Percentiles rank a stretch among this genome's conserved stretches.
phyloP scores from a whole-genome alignment of 2,329 filamentous ascomycete species.

The Ophiostoma piceae region DNA sequence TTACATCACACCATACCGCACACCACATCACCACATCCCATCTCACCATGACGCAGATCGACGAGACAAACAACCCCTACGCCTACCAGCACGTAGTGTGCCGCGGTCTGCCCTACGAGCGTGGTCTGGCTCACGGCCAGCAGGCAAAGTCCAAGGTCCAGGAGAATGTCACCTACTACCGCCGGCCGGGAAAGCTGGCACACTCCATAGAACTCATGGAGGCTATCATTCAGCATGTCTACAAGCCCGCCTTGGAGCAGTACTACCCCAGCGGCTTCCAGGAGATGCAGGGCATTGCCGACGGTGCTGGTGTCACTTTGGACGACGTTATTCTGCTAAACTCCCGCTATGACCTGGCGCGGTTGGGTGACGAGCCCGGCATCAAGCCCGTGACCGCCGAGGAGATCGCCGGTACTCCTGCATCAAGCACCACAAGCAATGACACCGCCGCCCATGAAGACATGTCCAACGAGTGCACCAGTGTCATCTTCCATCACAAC shows the following conservation, averaged over 20 bases:
- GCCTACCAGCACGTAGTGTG: slow-evolving; percentile 30
- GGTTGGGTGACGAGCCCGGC: slow-evolving; percentile 21
- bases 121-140: slow-evolving; percentile 28
- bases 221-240: slow-evolving; percentile 27
- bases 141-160: slow-evolving; percentile 29
- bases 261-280: slow-evolving; percentile 26
- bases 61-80: slow-evolving; percentile 12
- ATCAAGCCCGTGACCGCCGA: background rate
- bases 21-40: background rate
- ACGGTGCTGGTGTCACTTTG: slow-evolving; percentile 28
- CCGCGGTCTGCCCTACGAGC: slow-evolving; percentile 29
- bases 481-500: slow-evolving; percentile 23
- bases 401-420: background rate
- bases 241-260: slow-evolving; percentile 28
- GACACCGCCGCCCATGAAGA: slow-evolving; percentile 10
- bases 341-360: slow-evolving; percentile 29
- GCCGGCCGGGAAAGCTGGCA: slow-evolving; percentile 28
- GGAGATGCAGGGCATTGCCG: slow-evolving; percentile 29
- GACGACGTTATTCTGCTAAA: slow-evolving; percentile 30
- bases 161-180: slow-evolving; percentile 29
- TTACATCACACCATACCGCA: background rate
- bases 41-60: slow-evolving; percentile 18
- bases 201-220: slow-evolving; percentile 24
- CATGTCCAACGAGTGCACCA: slow-evolving; percentile 25
- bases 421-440: background rate